Evolutionary conservation across 2,329 filamentous ascomycete genomes (phyloP), one percentile per base, ranked within the genome.

Genomic region (Fusarium chaquense): DNA sequence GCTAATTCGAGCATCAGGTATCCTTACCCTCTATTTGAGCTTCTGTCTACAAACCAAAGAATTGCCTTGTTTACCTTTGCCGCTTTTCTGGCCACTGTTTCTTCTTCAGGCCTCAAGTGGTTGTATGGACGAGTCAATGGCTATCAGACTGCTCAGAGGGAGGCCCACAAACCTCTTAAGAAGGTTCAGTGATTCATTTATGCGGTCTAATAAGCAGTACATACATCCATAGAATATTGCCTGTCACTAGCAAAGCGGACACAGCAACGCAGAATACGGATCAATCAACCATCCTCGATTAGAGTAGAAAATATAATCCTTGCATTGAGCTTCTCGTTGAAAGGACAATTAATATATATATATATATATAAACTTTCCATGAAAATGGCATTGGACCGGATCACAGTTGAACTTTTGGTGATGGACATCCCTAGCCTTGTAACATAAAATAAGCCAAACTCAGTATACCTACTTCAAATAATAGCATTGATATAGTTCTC

Each of bases 21-120:
- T 73, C 93, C 94, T 1, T 97, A 98, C 78, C 94, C 94, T 2
- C 85, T 97, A 28, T 95, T 98, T 69, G 89, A 84, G 11, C 77
- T 92, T 45, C 81, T 97, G 43, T 85, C 83, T 51, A 91, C 89
- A 0, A 76, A 82, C 50, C 90, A 93, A 75, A 87, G 94, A 22
- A 81, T 89, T 11, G 80, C 87, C 1, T 82, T 97, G 12, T 97
- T 97, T 72, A 84, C 84, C 1, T 81, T 87, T 20, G 91, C 92
- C 43, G 93, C 92, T 1, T 75, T 86, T 2, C 79, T 92, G 18
- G 94, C 97, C 88, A 90, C 91, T 3, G 77, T 83, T 5, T 93
- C 89, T 69, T 94, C 92, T 0, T 81, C 87, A 24, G 80, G 84
- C 12, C 81, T 97, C 67, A 91, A 93, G 77, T 90, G 86, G 84